Evolutionary conservation across 805 yeast species (phyloP).

Genomic region (Maudiozyma serrabonitensis): DNA sequence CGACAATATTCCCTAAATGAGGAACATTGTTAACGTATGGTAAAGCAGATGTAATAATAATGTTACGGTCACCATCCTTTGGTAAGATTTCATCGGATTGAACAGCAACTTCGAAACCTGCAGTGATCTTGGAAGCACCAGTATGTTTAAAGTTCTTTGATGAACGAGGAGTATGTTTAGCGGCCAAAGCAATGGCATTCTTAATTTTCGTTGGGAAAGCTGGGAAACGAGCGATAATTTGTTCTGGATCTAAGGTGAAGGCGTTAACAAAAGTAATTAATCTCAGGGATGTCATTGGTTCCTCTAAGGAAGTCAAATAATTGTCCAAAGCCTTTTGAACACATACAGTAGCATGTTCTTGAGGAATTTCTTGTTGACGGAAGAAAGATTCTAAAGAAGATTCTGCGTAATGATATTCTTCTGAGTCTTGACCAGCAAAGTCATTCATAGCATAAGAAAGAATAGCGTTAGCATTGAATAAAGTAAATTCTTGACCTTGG

Average conservation of each 20-base stretch:
- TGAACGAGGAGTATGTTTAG: constrained; percentile 26
- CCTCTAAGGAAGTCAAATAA: constrained; percentile 21
- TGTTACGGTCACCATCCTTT: constrained; percentile 59
- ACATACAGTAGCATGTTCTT: constrained; percentile 33
- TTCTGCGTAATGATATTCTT: constrained; percentile 23
- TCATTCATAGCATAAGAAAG: constrained; percentile 50
- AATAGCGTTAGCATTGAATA: constrained; percentile 59
- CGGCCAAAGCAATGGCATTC: constrained; percentile 38
- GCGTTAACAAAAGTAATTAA: constrained; percentile 50
- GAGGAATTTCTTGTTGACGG: constrained; percentile 18
- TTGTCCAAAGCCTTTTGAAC: constrained; percentile 31
- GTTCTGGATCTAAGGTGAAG: constrained; percentile 34
- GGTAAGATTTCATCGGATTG: constrained; percentile 45
- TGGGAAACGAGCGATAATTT: constrained; percentile 20
- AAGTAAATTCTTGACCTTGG: constrained; percentile 25
- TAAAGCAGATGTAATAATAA: constrained; percentile 86
- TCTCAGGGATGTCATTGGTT: constrained; percentile 38
- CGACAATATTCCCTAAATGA: constrained; percentile 91
- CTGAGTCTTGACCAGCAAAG: constrained; percentile 30
- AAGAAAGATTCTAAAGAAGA: constrained; percentile 17
- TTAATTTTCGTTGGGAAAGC: constrained; percentile 30
- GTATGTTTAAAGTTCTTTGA: constrained; percentile 31
- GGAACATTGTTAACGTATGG: constrained; percentile 98
- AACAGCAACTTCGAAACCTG: constrained; percentile 19
- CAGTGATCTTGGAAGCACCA: constrained; percentile 25